Evolutionary conservation across 2,329 filamentous ascomycete genomes (phyloP).

Genomic region (Ophiocordyceps sinensis): DNA sequence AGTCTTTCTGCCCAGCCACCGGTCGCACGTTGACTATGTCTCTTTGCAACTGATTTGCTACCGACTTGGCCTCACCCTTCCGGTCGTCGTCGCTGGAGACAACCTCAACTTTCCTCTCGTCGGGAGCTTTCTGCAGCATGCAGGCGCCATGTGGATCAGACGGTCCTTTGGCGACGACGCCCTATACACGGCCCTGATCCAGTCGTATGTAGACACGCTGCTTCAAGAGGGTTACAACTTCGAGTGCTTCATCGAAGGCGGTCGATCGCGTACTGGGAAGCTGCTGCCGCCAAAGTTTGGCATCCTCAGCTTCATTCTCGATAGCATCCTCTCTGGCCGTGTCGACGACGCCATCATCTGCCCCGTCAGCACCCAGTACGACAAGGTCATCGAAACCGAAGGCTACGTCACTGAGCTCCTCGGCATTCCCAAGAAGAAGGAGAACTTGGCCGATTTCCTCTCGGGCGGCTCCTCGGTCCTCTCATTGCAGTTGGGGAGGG

Average conservation of each 20-base stretch:
- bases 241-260: constrained; percentile 95
- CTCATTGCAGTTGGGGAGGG: constrained; percentile 74
- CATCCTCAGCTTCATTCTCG: constrained; percentile 80
- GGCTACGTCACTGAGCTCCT: constrained; percentile 91
- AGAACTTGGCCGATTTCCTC: constrained; percentile 84
- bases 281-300: constrained; percentile 89
- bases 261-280: constrained; percentile 84
- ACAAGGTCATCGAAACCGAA: constrained; percentile 97
- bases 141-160: constrained; percentile 95
- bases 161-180: constrained; percentile 84
- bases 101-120: constrained; percentile 91
- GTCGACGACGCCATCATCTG: constrained; percentile 88
- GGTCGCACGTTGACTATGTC: constrained; percentile 93
- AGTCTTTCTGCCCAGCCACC: constrained; percentile 87
- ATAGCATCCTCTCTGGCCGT: constrained; percentile 75
- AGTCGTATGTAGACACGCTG: constrained; percentile 87
- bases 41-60: constrained; percentile 93
- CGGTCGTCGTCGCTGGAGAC: constrained; percentile 86
- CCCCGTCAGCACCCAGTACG: constrained; percentile 93
- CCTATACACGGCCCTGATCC: constrained; percentile 82
- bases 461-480: constrained; percentile 72
- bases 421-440: constrained; percentile 88
- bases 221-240: constrained; percentile 86
- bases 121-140: constrained; percentile 81
- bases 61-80: constrained; percentile 72